Percentiles rank a stretch among this genome's conserved stretches.
Conservation (phyloP, 2,329 filamentous ascomycete species). For the Fusarium coicis region DNA sequence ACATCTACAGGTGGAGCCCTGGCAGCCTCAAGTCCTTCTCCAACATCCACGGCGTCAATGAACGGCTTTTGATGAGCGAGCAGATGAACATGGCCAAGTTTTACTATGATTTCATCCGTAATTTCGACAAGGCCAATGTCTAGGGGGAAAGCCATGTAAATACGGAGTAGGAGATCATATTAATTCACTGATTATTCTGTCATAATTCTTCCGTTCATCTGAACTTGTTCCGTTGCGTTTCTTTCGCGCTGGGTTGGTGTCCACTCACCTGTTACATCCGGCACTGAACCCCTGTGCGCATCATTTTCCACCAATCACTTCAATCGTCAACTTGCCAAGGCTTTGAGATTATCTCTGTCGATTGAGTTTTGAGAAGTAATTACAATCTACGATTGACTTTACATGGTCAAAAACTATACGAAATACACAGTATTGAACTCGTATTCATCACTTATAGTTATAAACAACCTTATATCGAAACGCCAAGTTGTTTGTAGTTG, state of each 20-base stretch:
- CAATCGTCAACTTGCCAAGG: not conserved
- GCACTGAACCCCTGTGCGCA: slow-evolving; percentile 23
- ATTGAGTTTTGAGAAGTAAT: slow-evolving; percentile 4
- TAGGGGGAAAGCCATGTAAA: not conserved
- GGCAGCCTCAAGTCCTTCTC: slow-evolving; percentile 7
- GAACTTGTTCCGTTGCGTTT: slow-evolving; percentile 15
- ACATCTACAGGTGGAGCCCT: slow-evolving; percentile 6
- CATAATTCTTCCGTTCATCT: slow-evolving; percentile 12
- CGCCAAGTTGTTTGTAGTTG: not conserved
- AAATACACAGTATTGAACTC: rapidly evolving
- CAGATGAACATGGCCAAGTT: slow-evolving; percentile 14
- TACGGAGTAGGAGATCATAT: not conserved
- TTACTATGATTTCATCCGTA: slow-evolving; percentile 19
- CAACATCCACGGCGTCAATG: slow-evolving; percentile 9
- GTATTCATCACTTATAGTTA: not conserved
- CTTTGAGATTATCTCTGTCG: not conserved
- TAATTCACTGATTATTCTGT: not conserved
- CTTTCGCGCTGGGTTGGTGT: not conserved
- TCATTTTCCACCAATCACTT: slow-evolving; percentile 40
- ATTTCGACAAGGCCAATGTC: not conserved
- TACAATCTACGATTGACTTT: slow-evolving; percentile 7
- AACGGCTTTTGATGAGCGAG: slow-evolving; percentile 19
- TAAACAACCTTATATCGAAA: not conserved
- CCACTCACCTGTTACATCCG: slow-evolving; percentile 43
- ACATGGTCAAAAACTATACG: not conserved